A percentile compares a stretch with the other conserved stretches of the same genome.
phyloP scores from a whole-genome alignment of 2,329 filamentous ascomycete genomes.

The Talaromyces sp. region DNA sequence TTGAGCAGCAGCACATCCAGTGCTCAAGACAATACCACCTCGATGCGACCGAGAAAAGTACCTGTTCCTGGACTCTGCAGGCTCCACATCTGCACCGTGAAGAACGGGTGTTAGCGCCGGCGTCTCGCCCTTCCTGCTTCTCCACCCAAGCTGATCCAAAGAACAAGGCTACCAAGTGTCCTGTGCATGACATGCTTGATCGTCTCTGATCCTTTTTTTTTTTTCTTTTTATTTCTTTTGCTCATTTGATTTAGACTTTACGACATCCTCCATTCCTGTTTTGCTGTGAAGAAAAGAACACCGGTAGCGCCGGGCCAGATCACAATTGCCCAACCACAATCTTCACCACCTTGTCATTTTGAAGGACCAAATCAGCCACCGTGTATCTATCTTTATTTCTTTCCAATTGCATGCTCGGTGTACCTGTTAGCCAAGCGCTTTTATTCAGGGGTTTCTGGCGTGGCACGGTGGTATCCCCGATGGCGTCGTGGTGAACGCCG shows the following conservation, averaged over 20 bases:
- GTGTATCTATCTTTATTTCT: no score
- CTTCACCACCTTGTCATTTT: no score
- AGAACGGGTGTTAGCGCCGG: constrained; percentile 10
- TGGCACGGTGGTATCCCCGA: no score
- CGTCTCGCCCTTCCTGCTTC: constrained; percentile 2
- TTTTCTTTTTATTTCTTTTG: not conserved
- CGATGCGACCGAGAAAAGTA: not conserved
- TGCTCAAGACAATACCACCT: no score
- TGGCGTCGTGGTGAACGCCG: no score
- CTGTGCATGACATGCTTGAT: not conserved
- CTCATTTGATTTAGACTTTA: not conserved
- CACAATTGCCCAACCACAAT: not conserved
- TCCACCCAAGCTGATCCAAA: not conserved
- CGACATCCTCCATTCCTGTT: not conserved
- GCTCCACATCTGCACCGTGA: constrained; percentile 1
- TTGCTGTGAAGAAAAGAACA: not conserved
- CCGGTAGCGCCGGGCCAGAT: not conserved
- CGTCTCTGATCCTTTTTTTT: not conserved
- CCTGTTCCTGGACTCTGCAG: not conserved
- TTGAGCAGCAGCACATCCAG: no score
- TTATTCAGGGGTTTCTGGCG: no score
- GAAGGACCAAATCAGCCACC: no score
- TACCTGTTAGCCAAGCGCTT: no score
- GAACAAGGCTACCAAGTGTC: not conserved
- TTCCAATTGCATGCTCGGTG: no score